phyloP scores from a whole-genome alignment of 2,329 filamentous ascomycete species.

The Phialemoniopsis sp. region DNA sequence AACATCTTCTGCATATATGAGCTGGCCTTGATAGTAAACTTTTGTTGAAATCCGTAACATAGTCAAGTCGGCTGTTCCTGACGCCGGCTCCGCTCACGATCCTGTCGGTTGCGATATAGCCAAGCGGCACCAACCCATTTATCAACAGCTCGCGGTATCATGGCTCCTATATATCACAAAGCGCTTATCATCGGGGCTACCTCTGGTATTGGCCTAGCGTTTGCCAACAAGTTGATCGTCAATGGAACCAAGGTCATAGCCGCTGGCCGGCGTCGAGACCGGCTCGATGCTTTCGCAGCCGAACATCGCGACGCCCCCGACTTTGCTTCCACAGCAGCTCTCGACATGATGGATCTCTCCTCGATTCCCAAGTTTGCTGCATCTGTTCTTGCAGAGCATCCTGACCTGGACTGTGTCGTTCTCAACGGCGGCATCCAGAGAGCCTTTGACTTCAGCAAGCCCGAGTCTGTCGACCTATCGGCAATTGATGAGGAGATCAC shows the following conservation, averaged over 20 bases:
- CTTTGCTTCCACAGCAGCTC: conserved; percentile 24
- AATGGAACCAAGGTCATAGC: conserved; percentile 37
- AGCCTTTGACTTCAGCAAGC: conserved; percentile 34
- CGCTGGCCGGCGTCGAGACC: conserved; percentile 40
- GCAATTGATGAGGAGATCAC: conserved; percentile 33
- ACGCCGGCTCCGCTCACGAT: no score
- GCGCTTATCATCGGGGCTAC: conserved; percentile 47
- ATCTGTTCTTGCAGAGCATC: conserved; percentile 26
- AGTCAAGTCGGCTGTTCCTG: no score
- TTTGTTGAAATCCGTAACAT: no score
- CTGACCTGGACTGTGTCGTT: conserved; percentile 45
- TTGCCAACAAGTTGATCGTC: conserved; percentile 29
- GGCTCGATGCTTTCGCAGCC: conserved; percentile 36
- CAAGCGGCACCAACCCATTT: no score
- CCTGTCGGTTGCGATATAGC: no score
- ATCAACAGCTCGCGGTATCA: not conserved
- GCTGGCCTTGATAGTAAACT: no score
- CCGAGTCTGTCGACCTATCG: conserved; percentile 31
- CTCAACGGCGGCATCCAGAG: conserved; percentile 46
- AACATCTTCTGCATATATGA: no score
- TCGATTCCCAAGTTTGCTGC: conserved; percentile 25
- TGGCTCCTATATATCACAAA: conserved; percentile 33
- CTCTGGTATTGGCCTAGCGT: conserved; percentile 41
- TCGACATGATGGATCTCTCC: conserved; percentile 35
- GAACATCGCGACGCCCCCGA: conserved; percentile 24